Conservation (phyloP, 768 basidiomycete genomes). For the Boletus tylopilopsis region DNA sequence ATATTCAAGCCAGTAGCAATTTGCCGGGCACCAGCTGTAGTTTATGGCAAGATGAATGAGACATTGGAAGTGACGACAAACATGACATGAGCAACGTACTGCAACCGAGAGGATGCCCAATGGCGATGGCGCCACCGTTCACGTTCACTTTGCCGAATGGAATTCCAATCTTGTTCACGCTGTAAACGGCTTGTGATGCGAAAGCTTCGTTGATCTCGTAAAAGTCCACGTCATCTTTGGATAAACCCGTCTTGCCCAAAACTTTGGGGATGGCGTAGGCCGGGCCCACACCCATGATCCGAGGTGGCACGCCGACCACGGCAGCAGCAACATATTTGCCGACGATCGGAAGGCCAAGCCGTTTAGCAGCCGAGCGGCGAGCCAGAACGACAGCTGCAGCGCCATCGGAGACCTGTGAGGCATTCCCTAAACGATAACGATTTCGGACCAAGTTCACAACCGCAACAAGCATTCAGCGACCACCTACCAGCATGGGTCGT, state of each 20-base stretch:
- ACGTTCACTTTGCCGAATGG: constrained; percentile 79
- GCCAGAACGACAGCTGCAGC: constrained; percentile 87
- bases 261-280: constrained; percentile 81
- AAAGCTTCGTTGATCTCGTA: constrained; percentile 94
- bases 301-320: constrained; percentile 77
- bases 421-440: constrained; percentile 49
- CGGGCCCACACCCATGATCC: constrained; percentile 90
- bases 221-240: constrained; percentile 75
- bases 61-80: not conserved
- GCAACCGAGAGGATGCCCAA: constrained; percentile 86
- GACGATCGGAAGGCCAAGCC: constrained; percentile 79
- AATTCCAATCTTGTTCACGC: constrained; percentile 64
- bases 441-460: constrained; percentile 1
- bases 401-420: constrained; percentile 89
- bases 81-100: constrained; percentile 46
- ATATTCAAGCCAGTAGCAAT: constrained; percentile 81
- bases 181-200: constrained; percentile 78
- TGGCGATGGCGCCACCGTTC: constrained; percentile 84
- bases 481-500: constrained; percentile 65
- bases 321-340: constrained; percentile 78
- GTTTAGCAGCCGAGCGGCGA: constrained; percentile 74
- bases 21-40: constrained; percentile 76
- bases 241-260: constrained; percentile 63
- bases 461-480: not conserved
- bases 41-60: constrained; percentile 6